These are phyloP conservation scores for Nakazawaea ernobii DNA, from an alignment of 805 yeast species.

Conservation along the genomic window DNA sequence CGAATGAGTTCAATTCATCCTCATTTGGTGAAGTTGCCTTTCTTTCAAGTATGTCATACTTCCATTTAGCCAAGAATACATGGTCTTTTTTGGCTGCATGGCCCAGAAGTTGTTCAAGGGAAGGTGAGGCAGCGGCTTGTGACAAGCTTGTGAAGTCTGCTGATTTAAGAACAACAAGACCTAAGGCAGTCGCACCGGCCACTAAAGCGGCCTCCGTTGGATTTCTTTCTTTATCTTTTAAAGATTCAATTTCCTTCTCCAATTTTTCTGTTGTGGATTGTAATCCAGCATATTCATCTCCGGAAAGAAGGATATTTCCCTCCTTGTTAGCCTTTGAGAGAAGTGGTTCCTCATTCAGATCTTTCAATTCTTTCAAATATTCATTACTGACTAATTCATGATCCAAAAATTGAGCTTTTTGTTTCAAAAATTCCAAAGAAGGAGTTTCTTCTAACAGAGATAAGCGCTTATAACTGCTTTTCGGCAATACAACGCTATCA, in stretches of 20 bases:
- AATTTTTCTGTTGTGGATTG: not conserved
- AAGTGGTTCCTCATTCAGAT: constrained; percentile 12
- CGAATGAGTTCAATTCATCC: constrained; percentile 17
- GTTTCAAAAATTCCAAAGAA: constrained; percentile 12
- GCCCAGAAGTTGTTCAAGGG: constrained; percentile 17
- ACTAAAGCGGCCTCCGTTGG: not conserved
- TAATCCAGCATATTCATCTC: not conserved
- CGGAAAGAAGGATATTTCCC: constrained; percentile 1
- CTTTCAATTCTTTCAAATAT: constrained; percentile 16
- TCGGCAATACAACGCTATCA: not conserved
- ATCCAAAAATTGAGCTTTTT: constrained; percentile 9
- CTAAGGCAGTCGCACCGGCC: not conserved
- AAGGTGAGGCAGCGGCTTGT: constrained; percentile 16
- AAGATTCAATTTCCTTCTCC: not conserved
- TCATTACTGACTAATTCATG: constrained; percentile 4
- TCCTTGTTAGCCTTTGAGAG: constrained; percentile 5
- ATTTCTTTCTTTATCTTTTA: constrained; percentile 3
- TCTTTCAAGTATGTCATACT: constrained; percentile 10
- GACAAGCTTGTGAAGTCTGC: constrained; percentile 3
- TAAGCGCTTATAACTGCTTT: not conserved
- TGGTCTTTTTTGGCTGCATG: constrained; percentile 17
- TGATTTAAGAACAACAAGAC: constrained; percentile 7
- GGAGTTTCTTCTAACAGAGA: constrained; percentile 11
- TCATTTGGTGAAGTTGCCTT: constrained; percentile 4
- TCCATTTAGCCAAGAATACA: constrained; percentile 13